Evolutionary conservation across 1,139 yeast species (phyloP), one percentile per base, ranked within the genome.

Genomic region (Scheffersomyces cryptocercus): DNA sequence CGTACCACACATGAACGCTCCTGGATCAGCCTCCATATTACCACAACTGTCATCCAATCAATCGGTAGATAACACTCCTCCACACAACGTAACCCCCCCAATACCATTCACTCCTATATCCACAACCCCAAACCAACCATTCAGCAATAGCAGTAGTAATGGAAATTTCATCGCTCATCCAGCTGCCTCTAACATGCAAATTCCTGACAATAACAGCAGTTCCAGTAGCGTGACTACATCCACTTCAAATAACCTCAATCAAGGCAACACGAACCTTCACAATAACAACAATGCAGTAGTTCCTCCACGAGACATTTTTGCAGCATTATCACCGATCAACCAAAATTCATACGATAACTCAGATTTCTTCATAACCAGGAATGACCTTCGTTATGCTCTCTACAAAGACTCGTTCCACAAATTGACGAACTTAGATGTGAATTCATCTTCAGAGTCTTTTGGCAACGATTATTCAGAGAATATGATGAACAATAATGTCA

Each of bases 341-440:
- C 46, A 43, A 14, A 41, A 40, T 30, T 37, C 45, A 2, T 41
- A 47, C 14, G 53, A 47, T 14, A 31, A 31, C 7, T 45, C 43
- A n/a, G 58, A 52, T n/a, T 50, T 52, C 36, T 51, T 40, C 39
- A 43, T 49, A 2, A 48, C 56, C 3, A 54, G 49, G 29, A 58
- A 59, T 20, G 56, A 57, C 30, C 46, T 60, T 29, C 46, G 58
- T 29, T 35, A 47, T 33, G 61, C 62, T 1, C 35, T 59, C 6
- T 58, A 57, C 42, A 55, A 50, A 26, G 64, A 59, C 35, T 43
- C 61, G 0, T 46, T 54, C 5, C 36, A 38, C 12, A 50, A 47
- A 38, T 39, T 44, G 40, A 43, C 15, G 28, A 41, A 14, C 8
- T 24, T 20, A 7, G 29, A 42, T 29, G 14, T 24, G 14, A 40